Percentiles rank a stretch among this genome's conserved stretches.
Conservation (phyloP, 306 rosid species). For the Prunus padus region DNA sequence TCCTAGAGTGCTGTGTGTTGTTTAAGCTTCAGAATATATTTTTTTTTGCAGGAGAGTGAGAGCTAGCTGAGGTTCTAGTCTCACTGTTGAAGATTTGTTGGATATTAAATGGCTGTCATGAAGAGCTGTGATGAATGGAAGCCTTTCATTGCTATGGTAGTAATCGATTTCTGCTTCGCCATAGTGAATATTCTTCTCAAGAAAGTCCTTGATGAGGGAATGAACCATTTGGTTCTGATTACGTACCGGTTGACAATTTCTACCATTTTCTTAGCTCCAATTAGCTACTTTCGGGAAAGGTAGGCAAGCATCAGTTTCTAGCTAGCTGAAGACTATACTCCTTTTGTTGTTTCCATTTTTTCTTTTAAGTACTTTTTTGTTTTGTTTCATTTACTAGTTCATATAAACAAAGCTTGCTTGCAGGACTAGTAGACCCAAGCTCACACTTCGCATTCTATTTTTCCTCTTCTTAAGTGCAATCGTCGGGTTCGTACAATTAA, state of each 20-base stretch:
- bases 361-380: too few relatives aligned
- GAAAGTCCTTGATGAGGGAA: constrained; percentile 77
- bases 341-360: too few relatives aligned
- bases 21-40: too few relatives aligned
- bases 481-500: constrained; percentile 62
- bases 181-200: constrained; percentile 76
- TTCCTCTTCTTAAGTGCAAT: constrained; percentile 83
- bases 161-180: constrained; percentile 64
- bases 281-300: constrained; percentile 76
- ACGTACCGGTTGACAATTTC: constrained; percentile 73
- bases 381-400: neutral
- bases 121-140: constrained; percentile 63
- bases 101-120: constrained; percentile 32
- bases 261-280: constrained; percentile 70
- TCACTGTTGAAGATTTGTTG: neutral
- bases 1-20: neutral
- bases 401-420: constrained; percentile 27
- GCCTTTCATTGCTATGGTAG: constrained; percentile 74
- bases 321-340: neutral
- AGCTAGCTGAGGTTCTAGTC: neutral
- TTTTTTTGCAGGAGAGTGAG: neutral
- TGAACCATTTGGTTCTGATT: constrained; percentile 84
- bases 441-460: constrained; percentile 60
- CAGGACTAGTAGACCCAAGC: constrained; percentile 62
- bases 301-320: constrained; percentile 22